A percentile compares a stretch with the other conserved stretches of the same genome.
These are phyloP conservation scores for Fusarium protoensiforme DNA, from an alignment of 2,329 filamentous ascomycete genomes.

Conservation along the genomic window DNA sequence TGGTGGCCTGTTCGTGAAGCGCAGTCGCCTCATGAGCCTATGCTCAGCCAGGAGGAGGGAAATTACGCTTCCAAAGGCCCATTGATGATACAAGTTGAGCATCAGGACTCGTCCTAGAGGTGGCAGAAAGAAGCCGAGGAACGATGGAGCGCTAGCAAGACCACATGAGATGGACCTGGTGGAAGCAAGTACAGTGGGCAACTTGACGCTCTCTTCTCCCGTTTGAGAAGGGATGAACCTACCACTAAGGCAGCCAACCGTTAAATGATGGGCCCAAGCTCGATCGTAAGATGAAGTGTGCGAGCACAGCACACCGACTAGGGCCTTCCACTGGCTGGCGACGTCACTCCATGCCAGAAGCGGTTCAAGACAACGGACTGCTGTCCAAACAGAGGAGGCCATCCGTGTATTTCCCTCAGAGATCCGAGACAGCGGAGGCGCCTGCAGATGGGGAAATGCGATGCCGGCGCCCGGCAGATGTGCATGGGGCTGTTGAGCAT, in stretches of 20 bases:
- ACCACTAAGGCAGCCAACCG: constrained; percentile 20
- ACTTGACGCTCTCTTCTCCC: constrained; percentile 3
- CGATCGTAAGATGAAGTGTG: constrained; percentile 32
- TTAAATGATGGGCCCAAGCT: constrained; percentile 18
- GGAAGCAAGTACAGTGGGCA: constrained; percentile 8
- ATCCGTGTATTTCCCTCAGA: constrained; percentile 21
- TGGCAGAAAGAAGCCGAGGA: constrained; percentile 1
- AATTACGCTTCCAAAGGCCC: constrained; percentile 4
- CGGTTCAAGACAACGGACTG: constrained; percentile 25
- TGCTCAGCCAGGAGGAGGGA: constrained; percentile 14
- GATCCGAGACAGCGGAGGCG: constrained; percentile 37
- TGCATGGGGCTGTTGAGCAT: constrained; percentile 18
- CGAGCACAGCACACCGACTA: constrained; percentile 1
- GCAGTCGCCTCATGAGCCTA: constrained; percentile 25
- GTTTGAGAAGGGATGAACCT: constrained; percentile 21
- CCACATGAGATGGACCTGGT: background rate
- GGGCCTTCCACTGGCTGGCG: constrained; percentile 13
- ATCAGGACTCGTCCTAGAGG: background rate
- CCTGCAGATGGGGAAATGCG: constrained; percentile 39
- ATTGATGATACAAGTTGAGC: background rate
- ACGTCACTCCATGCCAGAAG: constrained; percentile 32
- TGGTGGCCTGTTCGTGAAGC: constrained; percentile 29
- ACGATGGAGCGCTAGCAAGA: background rate
- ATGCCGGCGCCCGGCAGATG: constrained; percentile 42
- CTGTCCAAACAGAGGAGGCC: constrained; percentile 13